Conservation (phyloP, 208 protist genomes). For the Leishmania gerbilli region DNA sequence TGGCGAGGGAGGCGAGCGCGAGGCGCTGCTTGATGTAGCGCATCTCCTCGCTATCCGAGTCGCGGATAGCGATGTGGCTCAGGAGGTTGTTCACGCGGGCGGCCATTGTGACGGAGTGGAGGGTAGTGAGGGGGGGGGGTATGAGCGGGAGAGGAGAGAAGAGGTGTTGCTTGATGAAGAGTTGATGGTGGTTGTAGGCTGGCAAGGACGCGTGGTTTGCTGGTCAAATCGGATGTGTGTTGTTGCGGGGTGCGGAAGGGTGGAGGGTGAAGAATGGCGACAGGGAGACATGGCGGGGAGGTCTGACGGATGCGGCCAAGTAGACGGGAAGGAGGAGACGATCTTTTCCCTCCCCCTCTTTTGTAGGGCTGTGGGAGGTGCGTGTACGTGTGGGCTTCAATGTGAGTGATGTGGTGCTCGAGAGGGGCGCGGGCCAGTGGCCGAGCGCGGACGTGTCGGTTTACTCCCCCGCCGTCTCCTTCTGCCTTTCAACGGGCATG, state of each 20-base stretch:
- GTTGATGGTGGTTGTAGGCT: neutral
- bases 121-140: neutral
- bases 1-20: slow-evolving; percentile 66
- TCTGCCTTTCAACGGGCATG: neutral
- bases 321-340: neutral
- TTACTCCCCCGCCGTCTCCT: neutral
- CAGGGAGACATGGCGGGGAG: neutral
- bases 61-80: slow-evolving; percentile 69
- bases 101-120: slow-evolving; percentile 43
- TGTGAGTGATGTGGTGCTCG: neutral
- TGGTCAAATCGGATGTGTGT: no score
- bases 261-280: neutral
- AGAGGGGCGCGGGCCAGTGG: neutral
- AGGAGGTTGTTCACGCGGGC: slow-evolving; percentile 76
- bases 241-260: neutral
- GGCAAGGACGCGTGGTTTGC: no score
- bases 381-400: neutral
- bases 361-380: neutral
- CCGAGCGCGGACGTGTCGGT: neutral
- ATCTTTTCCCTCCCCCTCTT: neutral
- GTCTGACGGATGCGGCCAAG: neutral
- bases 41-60: slow-evolving; percentile 63
- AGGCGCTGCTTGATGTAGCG: slow-evolving; percentile 75
- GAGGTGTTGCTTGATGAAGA: neutral
- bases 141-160: neutral